Conservation (phyloP, 2,329 filamentous ascomycete genomes). For the Apiospora hydei region DNA sequence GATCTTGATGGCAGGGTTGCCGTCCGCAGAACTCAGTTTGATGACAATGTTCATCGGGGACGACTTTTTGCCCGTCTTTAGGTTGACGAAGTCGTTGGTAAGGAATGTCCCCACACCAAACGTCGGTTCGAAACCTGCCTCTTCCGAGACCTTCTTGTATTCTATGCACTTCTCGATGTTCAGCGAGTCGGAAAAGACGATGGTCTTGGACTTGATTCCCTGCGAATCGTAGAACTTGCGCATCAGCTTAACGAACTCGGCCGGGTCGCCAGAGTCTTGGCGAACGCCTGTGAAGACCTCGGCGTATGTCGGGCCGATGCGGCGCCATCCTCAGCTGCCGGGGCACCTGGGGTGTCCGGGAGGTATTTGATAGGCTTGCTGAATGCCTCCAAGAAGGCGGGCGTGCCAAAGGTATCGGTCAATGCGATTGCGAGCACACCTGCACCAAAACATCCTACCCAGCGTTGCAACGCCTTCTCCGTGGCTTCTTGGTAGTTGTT, state of each 20-base stretch:
- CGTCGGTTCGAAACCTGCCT: slow-evolving; percentile 80
- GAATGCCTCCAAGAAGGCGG: slow-evolving; percentile 86
- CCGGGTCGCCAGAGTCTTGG: slow-evolving; percentile 89
- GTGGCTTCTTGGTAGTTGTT: slow-evolving; percentile 86
- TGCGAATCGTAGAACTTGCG: slow-evolving; percentile 80
- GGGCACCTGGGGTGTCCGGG: slow-evolving; percentile 46
- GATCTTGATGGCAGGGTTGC: slow-evolving; percentile 88
- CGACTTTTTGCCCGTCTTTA: slow-evolving; percentile 80
- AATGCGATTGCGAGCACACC: slow-evolving; percentile 85
- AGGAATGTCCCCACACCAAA: slow-evolving; percentile 97
- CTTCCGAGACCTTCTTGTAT: slow-evolving; percentile 85
- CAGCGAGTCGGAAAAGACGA: slow-evolving; percentile 95
- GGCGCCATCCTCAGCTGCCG: slow-evolving; percentile 50
- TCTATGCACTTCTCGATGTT: slow-evolving; percentile 90
- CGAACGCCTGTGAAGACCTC: slow-evolving; percentile 84
- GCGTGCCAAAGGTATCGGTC: slow-evolving; percentile 96
- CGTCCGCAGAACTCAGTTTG: slow-evolving; percentile 86
- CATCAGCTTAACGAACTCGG: slow-evolving; percentile 80
- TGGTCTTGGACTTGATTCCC: slow-evolving; percentile 80
- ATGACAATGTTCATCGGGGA: slow-evolving; percentile 96
- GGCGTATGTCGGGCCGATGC: slow-evolving; percentile 71
- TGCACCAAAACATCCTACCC: slow-evolving; percentile 90
- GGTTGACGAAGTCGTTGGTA: slow-evolving; percentile 89
- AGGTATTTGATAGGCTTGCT: slow-evolving; percentile 65
- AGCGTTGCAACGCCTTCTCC: slow-evolving; percentile 83